phyloP scores from a whole-genome alignment of 306 rosid genomes.

The Quercus ilex region DNA sequence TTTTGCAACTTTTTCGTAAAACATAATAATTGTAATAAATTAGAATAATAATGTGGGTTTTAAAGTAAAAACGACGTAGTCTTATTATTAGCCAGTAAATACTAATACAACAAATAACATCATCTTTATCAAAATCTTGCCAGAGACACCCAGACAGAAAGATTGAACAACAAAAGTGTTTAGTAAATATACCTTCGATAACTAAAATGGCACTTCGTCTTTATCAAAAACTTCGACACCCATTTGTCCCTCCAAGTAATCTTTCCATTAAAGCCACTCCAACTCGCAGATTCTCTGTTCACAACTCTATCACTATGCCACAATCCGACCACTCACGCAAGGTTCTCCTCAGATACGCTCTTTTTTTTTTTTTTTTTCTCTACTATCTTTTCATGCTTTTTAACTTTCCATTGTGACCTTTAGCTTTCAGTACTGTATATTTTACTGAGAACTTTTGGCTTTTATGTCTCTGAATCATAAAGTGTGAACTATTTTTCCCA shows the following conservation, averaged over 20 bases:
- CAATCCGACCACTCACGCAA: constrained; percentile 37
- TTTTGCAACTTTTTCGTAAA: too few species aligned
- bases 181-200: neutral
- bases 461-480: neutral
- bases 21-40: too few species aligned
- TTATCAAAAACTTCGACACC: constrained; percentile 35
- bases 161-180: too few species aligned
- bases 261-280: constrained; percentile 10
- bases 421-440: neutral
- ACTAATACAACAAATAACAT: too few species aligned
- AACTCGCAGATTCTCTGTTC: constrained; percentile 33
- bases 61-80: too few species aligned
- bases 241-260: constrained; percentile 26
- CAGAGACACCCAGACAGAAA: neutral
- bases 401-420: neutral
- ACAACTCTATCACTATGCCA: constrained; percentile 28
- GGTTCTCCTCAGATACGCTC: constrained; percentile 33
- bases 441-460: neutral
- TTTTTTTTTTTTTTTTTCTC: neutral
- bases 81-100: too few species aligned
- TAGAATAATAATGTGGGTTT: too few species aligned
- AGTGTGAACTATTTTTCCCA: neutral
- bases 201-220: constrained; percentile 54
- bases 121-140: too few species aligned
- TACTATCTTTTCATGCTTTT: neutral